Evolutionary conservation across 495 filamentous ascomycete genomes (phyloP).

Genomic region (Xylaria cubensis): DNA sequence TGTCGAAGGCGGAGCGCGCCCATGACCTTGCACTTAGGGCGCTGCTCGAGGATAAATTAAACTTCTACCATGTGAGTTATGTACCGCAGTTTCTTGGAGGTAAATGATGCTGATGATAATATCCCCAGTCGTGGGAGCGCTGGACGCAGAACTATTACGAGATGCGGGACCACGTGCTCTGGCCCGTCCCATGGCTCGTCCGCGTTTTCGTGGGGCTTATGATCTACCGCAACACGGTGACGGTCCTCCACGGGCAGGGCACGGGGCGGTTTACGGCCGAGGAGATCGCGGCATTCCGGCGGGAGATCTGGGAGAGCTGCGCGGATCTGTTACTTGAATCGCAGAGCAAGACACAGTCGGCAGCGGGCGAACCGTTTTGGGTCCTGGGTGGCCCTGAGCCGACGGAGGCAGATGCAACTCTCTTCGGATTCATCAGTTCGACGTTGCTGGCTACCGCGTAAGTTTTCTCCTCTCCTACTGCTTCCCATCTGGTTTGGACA

Average conservation of each 20-base stretch:
- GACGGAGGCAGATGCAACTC: conserved; percentile 61
- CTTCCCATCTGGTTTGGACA: background rate
- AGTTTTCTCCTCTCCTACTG: conserved; percentile 38
- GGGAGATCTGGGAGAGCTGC: conserved; percentile 61
- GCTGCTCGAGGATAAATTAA: conserved; percentile 67
- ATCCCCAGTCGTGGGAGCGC: conserved; percentile 47
- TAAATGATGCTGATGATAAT: background rate
- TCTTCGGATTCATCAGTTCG: conserved; percentile 64
- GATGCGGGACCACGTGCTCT: conserved; percentile 62
- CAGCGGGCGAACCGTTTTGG: conserved; percentile 58
- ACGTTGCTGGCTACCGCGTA: conserved; percentile 60
- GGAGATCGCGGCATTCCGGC: conserved; percentile 54
- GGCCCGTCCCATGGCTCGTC: conserved; percentile 55
- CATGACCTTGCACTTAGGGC: conserved; percentile 60
- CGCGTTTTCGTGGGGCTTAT: conserved; percentile 61
- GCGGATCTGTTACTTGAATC: conserved; percentile 47
- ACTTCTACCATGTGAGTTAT: conserved; percentile 49
- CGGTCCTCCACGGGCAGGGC: conserved; percentile 62
- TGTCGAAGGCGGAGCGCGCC: conserved; percentile 48
- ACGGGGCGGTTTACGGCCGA: conserved; percentile 55
- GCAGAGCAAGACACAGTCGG: conserved; percentile 22
- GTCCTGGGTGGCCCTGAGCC: conserved; percentile 59
- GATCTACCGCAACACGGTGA: conserved; percentile 49
- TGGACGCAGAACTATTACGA: conserved; percentile 68
- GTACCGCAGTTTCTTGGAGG: background rate